A percentile compares a stretch with the other conserved stretches of the same genome.
Conservation (phyloP, 225 moss, liverwort and hornwort species). For the Sphagnum contortum region DNA sequence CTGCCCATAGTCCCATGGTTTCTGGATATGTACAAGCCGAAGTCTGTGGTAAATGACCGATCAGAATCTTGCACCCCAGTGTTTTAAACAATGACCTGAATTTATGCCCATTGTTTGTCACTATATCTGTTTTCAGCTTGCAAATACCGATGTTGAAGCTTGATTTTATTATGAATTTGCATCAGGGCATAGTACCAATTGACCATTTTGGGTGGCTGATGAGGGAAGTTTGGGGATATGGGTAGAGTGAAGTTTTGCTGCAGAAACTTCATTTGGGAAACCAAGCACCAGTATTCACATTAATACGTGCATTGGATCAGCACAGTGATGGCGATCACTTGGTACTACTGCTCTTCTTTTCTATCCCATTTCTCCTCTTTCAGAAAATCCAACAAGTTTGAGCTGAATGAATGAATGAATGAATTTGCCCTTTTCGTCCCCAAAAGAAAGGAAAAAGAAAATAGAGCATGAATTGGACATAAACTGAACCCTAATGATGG, state of each 20-base stretch:
- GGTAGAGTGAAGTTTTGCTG: slow-evolving; percentile 37
- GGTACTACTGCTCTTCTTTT: slow-evolving; percentile 11
- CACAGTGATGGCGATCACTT: slow-evolving; percentile 26
- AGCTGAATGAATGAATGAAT: neutral
- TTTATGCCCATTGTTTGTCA: neutral
- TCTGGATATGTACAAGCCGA: slow-evolving; percentile 33
- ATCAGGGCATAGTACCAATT: neutral
- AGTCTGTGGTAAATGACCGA: slow-evolving; percentile 23
- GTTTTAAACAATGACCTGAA: neutral
- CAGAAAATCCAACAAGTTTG: neutral
- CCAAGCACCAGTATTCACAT: slow-evolving; percentile 28
- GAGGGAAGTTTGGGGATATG: too few species aligned
- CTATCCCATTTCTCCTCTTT: too few species aligned
- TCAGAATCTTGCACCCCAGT: neutral
- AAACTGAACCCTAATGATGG: too few species aligned
- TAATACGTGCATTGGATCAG: slow-evolving; percentile 33
- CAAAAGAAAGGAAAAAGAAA: too few species aligned
- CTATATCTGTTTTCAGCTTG: neutral
- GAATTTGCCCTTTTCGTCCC: too few species aligned
- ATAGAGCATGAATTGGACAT: too few species aligned
- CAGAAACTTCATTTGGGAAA: slow-evolving; percentile 27
- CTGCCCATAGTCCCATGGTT: slow-evolving; percentile 53
- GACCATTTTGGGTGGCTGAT: neutral
- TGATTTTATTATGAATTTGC: neutral
- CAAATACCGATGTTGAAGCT: neutral